A percentile compares a stretch with the other conserved stretches of the same genome.
Evolutionary conservation across 2,329 filamentous ascomycete genomes (phyloP).

Genomic region (Juglanconis juglandina): DNA sequence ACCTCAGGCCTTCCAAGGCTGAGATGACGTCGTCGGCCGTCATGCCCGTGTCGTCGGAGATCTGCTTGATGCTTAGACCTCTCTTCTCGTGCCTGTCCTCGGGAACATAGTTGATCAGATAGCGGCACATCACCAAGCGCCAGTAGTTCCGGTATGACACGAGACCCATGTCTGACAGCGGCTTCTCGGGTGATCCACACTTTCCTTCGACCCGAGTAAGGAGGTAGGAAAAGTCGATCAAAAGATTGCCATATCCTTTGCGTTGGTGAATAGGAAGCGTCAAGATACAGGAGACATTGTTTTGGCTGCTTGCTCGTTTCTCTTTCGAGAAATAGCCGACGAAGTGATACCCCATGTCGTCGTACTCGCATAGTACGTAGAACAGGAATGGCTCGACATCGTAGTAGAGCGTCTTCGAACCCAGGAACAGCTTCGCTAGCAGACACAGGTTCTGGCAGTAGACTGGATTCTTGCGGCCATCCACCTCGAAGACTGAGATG

Average conservation of each 20-base stretch:
- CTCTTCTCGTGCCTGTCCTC: conserved; percentile 37
- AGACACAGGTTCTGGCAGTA: conserved; percentile 98
- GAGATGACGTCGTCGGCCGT: conserved; percentile 95
- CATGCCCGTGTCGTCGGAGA: conserved; percentile 89
- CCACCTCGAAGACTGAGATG: conserved; percentile 94
- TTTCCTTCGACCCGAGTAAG: conserved; percentile 90
- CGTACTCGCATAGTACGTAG: conserved; percentile 93
- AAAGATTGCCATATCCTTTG: conserved; percentile 91
- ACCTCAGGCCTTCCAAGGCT: conserved; percentile 83
- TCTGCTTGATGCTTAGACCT: conserved; percentile 60
- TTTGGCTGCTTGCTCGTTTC: conserved; percentile 88
- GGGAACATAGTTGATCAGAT: conserved; percentile 61
- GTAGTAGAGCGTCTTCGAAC: conserved; percentile 97
- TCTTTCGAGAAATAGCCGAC: conserved; percentile 99
- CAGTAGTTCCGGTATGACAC: conserved; percentile 98
- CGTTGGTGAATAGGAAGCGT: conserved; percentile 95
- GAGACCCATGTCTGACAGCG: conserved; percentile 93
- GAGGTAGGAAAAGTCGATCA: conserved; percentile 98
- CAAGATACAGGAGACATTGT: conserved; percentile 96
- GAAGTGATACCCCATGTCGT: conserved; percentile 89
- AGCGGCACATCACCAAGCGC: conserved; percentile 82
- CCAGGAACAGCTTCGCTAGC: conserved; percentile 93
- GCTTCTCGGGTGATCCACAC: conserved; percentile 94
- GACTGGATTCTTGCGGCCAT: conserved; percentile 94
- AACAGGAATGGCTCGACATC: conserved; percentile 96